Percentiles rank a stretch among this genome's conserved stretches.
Evolutionary conservation across 2,329 filamentous ascomycete genomes (phyloP).

Genomic region (Fusarium solani-melongenae): DNA sequence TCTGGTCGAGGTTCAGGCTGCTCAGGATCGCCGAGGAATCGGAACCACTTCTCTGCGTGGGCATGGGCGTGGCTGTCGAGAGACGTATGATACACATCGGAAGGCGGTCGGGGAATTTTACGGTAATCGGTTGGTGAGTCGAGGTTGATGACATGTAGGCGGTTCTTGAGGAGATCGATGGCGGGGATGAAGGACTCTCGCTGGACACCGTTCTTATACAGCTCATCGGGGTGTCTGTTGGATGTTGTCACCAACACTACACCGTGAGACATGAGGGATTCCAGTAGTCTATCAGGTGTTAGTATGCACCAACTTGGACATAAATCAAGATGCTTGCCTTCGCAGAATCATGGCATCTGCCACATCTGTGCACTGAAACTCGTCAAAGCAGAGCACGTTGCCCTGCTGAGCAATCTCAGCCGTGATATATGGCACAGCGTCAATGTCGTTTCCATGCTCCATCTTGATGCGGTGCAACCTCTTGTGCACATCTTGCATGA

Average conservation of each 20-base stretch:
- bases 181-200: constrained; percentile 94
- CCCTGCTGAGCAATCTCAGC: constrained; percentile 90
- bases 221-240: constrained; percentile 93
- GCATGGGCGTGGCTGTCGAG: constrained; percentile 80
- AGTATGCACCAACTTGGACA: constrained; percentile 8
- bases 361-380: constrained; percentile 98
- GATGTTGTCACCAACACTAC: constrained; percentile 96
- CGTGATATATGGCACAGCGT: constrained; percentile 90
- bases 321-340: constrained; percentile 57
- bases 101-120: constrained; percentile 92
- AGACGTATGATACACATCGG: constrained; percentile 92
- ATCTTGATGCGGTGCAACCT: constrained; percentile 91
- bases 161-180: constrained; percentile 88
- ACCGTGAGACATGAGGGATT: constrained; percentile 94
- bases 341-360: constrained; percentile 98
- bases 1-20: constrained; percentile 80
- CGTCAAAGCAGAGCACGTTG: constrained; percentile 95
- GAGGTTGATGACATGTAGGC: constrained; percentile 90
- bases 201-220: constrained; percentile 99
- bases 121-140: constrained; percentile 97
- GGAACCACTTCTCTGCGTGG: constrained; percentile 96
- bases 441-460: constrained; percentile 87
- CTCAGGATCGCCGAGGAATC: constrained; percentile 87
- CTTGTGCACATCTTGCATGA: constrained; percentile 98
- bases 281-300: constrained; percentile 70